phyloP scores from a whole-genome alignment of 2,329 filamentous ascomycete species.

The Orbilia ellipsospora region DNA sequence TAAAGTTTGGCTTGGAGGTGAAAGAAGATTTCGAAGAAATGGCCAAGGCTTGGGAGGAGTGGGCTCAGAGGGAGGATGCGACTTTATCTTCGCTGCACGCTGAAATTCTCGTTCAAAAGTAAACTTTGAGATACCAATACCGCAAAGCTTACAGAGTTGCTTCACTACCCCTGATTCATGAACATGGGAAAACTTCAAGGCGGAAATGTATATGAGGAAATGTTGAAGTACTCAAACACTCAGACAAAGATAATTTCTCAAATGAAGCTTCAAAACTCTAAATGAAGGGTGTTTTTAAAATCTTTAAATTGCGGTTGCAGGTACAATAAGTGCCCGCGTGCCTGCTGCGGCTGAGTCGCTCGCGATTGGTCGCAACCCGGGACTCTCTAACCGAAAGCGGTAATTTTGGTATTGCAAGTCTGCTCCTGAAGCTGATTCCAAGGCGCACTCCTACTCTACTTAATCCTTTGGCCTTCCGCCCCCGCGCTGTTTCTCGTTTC shows the following conservation, averaged over 20 bases:
- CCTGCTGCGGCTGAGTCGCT: slow-evolving; percentile 24
- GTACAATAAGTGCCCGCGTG: no score
- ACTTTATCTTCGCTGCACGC: slow-evolving; percentile 58
- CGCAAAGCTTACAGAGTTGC: no score
- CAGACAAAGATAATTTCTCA: no score
- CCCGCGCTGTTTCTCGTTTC: neutral
- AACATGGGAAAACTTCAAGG: no score
- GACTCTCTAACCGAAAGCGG: slow-evolving; percentile 8
- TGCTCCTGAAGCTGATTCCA: slow-evolving; percentile 8
- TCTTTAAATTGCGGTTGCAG: no score
- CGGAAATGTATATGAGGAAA: no score
- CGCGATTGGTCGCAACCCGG: neutral
- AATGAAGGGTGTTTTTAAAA: no score
- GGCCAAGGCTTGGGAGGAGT: slow-evolving; percentile 59
- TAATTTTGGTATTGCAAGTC: neutral
- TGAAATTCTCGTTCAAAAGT: slow-evolving; percentile 59
- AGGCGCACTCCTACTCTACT: slow-evolving; percentile 5
- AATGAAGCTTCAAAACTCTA: no score
- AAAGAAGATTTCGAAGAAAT: slow-evolving; percentile 59
- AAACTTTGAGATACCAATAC: slow-evolving; percentile 18
- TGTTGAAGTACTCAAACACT: no score
- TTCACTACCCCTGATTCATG: no score
- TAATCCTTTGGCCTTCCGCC: neutral
- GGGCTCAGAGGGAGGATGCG: slow-evolving; percentile 58
- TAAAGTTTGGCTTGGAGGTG: slow-evolving; percentile 55